A percentile compares a stretch with the other conserved stretches of the same genome.
phyloP scores from a whole-genome alignment of 2,329 filamentous ascomycete species.

The Alternaria angustiovoidea region DNA sequence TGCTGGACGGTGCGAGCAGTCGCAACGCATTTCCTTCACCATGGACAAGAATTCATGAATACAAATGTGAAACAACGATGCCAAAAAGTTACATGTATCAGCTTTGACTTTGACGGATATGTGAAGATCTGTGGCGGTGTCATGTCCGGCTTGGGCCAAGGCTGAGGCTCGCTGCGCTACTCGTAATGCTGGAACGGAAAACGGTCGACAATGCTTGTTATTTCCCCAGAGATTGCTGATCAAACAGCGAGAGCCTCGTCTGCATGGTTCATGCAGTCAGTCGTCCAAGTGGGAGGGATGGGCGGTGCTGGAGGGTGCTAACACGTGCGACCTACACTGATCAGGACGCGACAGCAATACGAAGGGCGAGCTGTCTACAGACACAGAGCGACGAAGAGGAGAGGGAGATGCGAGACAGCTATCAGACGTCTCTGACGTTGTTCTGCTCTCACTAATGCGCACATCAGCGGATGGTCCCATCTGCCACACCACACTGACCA shows the following conservation, averaged over 20 bases:
- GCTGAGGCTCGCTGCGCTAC: slow-evolving; percentile 18
- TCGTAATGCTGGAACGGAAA: slow-evolving; percentile 28
- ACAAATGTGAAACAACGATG: background rate
- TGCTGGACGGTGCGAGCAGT: slow-evolving; percentile 6
- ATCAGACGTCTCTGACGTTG: background rate
- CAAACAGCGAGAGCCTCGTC: slow-evolving; percentile 19
- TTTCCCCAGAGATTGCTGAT: slow-evolving; percentile 37
- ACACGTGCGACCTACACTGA: slow-evolving; percentile 9
- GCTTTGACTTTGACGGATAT: slow-evolving; percentile 3
- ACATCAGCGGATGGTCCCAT: background rate
- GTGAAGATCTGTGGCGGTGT: slow-evolving; percentile 31
- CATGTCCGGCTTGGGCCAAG: slow-evolving; percentile 26
- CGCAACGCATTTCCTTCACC: slow-evolving; percentile 3
- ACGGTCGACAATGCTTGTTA: slow-evolving; percentile 33
- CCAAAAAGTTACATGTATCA: background rate
- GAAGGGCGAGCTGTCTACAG: background rate
- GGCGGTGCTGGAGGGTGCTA: slow-evolving; percentile 15
- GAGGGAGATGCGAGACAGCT: background rate
- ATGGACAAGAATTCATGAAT: background rate
- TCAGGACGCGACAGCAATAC: slow-evolving; percentile 1
- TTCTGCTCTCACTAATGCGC: background rate
- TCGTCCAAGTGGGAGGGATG: background rate
- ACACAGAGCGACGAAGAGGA: background rate
- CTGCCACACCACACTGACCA: background rate
- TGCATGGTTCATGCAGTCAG: slow-evolving; percentile 2